Base-by-base conservation (phyloP, 768 basidiomycete genomes). In the Ramaria sp. region DNA sequence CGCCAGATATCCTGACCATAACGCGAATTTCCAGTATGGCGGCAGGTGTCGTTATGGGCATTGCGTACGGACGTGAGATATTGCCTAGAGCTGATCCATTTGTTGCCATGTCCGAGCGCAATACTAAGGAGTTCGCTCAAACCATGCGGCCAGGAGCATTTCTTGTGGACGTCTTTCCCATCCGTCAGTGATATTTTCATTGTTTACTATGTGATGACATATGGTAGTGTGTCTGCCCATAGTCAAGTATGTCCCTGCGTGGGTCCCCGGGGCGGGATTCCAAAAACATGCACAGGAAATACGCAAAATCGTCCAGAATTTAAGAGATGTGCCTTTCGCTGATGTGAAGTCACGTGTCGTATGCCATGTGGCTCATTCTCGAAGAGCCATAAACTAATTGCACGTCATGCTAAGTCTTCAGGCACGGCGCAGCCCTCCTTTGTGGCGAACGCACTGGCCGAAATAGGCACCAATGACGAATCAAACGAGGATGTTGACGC, bases 261-360 rank as follows among this genome's bases (percentile, higher is more conserved):
- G 58, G 58, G 43, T 56, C 27, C 58, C 58, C 19, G 62, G 64
- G 54, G 7, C 60, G 57, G 48, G 58, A 1, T 55, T 42, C 30
- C 41, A 55, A 31, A 55, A 13, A 30, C 20, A 30, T 15, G 54
- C 43, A 30, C 42, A n/a, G 24, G 31, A 45, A 31, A 10, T 10
- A 13, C 54, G 54, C 7, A 55, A 47, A 46, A 9, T 43, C 7
- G n/a, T 55, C n/a, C 11, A 20, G 15, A 15, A 22, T 19, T 30
- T 24, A 27, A 15, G 22, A 15, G 22, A 46, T 24, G 17, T 27
- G 7, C 54, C 54, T 61, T 58, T 59, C 60, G 19, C 58, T 22
- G 58, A 60, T 10, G 61, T 62, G 2, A 61, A 64, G 31, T 57
- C 59, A 43, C 60, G 58, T 41, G 63, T 65, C 51, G 65, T 63